Conservation (phyloP, 306 rosid species). For the Cicer cuneatum region DNA sequence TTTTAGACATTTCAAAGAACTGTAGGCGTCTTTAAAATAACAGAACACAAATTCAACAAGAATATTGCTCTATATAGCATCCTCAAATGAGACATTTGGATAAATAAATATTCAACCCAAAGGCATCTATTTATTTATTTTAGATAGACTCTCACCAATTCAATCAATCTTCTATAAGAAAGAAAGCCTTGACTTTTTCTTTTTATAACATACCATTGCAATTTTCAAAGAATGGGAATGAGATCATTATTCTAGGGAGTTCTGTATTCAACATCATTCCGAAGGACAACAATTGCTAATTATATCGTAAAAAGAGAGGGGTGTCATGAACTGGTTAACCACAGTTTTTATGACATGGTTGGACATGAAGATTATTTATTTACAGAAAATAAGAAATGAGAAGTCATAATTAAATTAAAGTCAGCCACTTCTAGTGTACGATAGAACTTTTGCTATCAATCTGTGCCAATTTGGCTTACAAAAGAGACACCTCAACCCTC, state of each 20-base stretch:
- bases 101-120: not conserved
- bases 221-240: slow-evolving; percentile 17
- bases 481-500: slow-evolving; percentile 12
- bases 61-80: too few relatives aligned
- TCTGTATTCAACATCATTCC: slow-evolving; percentile 11
- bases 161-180: not conserved
- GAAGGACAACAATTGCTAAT: not conserved
- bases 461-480: slow-evolving; percentile 12
- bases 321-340: slow-evolving; percentile 30
- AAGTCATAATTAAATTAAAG: not conserved
- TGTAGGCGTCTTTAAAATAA: slow-evolving; percentile 33
- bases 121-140: not conserved
- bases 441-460: slow-evolving; percentile 14
- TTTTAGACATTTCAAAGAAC: slow-evolving; percentile 15
- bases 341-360: not conserved
- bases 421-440: slow-evolving; percentile 12
- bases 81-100: too few relatives aligned
- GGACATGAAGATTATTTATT: not conserved
- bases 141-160: slow-evolving; percentile 1
- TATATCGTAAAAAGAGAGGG: slow-evolving; percentile 13
- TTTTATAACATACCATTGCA: not conserved
- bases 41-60: slow-evolving; percentile 19
- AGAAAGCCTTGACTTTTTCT: not conserved
- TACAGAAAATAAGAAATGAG: not conserved
- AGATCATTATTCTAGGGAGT: slow-evolving; percentile 2